phyloP scores from a whole-genome alignment of 1,284 basidiomycete species.

The Inonotus hispidus region DNA sequence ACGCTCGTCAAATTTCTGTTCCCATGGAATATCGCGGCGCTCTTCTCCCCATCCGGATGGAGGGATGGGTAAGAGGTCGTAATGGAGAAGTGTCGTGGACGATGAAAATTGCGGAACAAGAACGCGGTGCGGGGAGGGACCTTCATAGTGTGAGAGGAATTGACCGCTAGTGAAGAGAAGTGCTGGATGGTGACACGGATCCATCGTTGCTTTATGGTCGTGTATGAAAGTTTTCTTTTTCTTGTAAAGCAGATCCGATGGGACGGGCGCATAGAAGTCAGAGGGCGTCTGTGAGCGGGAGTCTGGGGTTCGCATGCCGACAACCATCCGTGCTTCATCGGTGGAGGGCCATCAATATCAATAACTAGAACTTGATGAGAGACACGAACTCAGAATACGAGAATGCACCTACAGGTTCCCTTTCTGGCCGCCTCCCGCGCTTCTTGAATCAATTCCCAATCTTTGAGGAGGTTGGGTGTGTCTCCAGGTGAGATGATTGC shows the following conservation, averaged over 20 bases:
- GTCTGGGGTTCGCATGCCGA: conserved; percentile 15
- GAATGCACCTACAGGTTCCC: conserved; percentile 35
- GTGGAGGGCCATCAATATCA: conserved; percentile 17
- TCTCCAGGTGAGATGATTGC: conserved; percentile 43
- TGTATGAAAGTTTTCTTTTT: conserved; percentile 42
- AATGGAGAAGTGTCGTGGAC: conserved; percentile 49
- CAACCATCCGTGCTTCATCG: conserved; percentile 17
- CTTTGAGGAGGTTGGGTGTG: conserved; percentile 40
- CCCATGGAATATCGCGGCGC: conserved; percentile 50
- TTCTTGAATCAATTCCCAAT: conserved; percentile 36
- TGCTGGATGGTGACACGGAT: conserved; percentile 54
- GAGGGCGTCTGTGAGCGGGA: conserved; percentile 7
- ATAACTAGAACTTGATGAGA: conserved; percentile 7
- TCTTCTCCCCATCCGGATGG: conserved; percentile 37
- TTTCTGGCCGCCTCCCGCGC: conserved; percentile 37
- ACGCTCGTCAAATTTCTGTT: conserved; percentile 48
- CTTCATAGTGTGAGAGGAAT: conserved; percentile 46
- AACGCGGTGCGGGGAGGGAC: conserved; percentile 41
- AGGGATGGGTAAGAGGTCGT: conserved; percentile 55
- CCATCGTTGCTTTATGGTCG: conserved; percentile 45
- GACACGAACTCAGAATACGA: not conserved
- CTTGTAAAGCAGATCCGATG: conserved; percentile 5
- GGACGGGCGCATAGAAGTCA: conserved; percentile 15
- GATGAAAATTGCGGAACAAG: conserved; percentile 51
- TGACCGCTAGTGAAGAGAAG: conserved; percentile 47